Conservation (phyloP, 108 stramenopile genomes). For the Fragilariopsis cylindrus region DNA sequence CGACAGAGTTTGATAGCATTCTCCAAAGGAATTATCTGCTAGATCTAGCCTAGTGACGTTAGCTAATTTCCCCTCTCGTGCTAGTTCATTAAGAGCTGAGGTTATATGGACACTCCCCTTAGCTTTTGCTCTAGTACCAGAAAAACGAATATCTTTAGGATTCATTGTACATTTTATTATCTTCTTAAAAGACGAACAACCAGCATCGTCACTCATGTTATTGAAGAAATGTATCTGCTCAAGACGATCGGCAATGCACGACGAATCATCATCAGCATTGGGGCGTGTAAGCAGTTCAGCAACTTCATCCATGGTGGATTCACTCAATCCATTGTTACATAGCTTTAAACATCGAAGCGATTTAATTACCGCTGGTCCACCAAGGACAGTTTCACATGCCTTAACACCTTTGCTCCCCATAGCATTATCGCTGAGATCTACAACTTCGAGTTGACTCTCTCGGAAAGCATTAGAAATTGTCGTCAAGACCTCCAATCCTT, state of each 20-base stretch:
- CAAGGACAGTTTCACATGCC: conserved; percentile 18
- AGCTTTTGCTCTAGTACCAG: conserved; percentile 24
- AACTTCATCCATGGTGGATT: conserved; percentile 22
- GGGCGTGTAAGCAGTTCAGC: not conserved
- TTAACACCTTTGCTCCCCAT: conserved; percentile 32
- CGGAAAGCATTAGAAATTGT: conserved; percentile 21
- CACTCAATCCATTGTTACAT: conserved; percentile 28
- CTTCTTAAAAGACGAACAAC: conserved; percentile 15
- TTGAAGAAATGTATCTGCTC: conserved; percentile 19
- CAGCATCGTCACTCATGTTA: conserved; percentile 37
- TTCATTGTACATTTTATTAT: conserved; percentile 13
- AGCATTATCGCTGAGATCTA: conserved; percentile 43
- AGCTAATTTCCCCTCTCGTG: not conserved
- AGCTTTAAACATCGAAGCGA: conserved; percentile 22
- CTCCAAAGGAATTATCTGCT: conserved; percentile 22
- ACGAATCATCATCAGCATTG: not conserved
- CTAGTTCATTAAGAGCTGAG: conserved; percentile 21
- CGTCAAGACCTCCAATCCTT: conserved; percentile 26
- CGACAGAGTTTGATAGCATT: conserved; percentile 16
- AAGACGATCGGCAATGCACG: conserved; percentile 11
- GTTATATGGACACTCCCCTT: conserved; percentile 20
- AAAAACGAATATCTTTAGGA: conserved; percentile 20
- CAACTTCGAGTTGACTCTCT: conserved; percentile 14
- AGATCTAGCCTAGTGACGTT: conserved; percentile 14
- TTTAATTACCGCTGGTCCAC: not conserved